These are phyloP conservation scores for Metschnikowia noctiluminum DNA, from an alignment of 805 yeast genomes.

Conservation along the genomic window DNA sequence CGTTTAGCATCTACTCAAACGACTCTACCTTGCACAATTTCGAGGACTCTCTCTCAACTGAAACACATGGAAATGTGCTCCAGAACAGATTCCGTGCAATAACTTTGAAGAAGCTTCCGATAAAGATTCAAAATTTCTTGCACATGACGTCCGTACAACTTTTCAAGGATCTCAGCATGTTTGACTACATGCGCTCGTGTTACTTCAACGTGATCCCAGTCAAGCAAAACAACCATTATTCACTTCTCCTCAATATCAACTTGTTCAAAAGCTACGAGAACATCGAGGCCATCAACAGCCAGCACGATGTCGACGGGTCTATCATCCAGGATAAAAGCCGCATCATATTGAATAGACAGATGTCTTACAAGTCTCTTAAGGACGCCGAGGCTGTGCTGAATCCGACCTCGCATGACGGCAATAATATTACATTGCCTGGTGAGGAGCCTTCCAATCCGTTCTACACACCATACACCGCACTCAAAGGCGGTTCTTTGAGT, in stretches of 20 bases:
- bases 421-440: background rate
- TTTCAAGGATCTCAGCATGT: constrained; percentile 32
- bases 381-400: background rate
- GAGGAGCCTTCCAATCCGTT: background rate
- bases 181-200: constrained; percentile 39
- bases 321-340: constrained; percentile 18
- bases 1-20: constrained; percentile 32
- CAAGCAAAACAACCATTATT: constrained; percentile 35
- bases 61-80: constrained; percentile 23
- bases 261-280: constrained; percentile 38
- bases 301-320: constrained; percentile 24
- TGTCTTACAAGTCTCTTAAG: constrained; percentile 17
- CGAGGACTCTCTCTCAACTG: constrained; percentile 27
- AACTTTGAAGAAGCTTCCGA: constrained; percentile 28
- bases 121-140: constrained; percentile 34
- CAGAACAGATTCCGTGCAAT: constrained; percentile 23
- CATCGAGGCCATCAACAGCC: constrained; percentile 28
- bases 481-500: constrained; percentile 2
- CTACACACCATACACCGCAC: constrained; percentile 1
- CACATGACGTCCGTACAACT: constrained; percentile 28
- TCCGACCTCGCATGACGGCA: background rate
- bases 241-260: constrained; percentile 33
- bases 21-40: constrained; percentile 38
- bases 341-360: constrained; percentile 15
- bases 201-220: constrained; percentile 35